Conservation (phyloP, 169 alveolate species). For the Eimeria necatrix region DNA sequence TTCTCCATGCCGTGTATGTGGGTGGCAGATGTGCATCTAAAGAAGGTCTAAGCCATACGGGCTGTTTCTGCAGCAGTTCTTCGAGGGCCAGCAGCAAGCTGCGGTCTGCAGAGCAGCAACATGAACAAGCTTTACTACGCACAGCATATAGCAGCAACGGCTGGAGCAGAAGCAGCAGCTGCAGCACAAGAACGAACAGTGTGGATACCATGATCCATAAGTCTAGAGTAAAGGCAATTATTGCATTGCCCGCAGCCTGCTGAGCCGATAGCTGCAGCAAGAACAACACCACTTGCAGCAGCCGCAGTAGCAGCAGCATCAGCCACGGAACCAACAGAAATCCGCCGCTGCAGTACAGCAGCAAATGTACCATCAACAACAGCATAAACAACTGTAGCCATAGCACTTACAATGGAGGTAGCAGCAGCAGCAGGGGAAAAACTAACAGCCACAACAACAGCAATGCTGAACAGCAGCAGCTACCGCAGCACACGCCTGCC, state of each 20-base stretch:
- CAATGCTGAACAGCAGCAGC: not conserved
- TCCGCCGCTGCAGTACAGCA: not conserved
- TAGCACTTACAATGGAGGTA: not conserved
- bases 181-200: not conserved
- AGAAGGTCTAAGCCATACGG: conserved; percentile 85
- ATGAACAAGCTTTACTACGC: not conserved
- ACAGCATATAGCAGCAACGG: conserved; percentile 23
- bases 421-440: conserved; percentile 33
- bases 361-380: not conserved
- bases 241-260: no score
- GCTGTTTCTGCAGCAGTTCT: conserved; percentile 82
- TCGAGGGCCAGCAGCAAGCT: conserved; percentile 51
- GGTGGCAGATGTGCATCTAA: conserved; percentile 83
- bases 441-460: not conserved
- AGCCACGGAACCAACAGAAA: not conserved
- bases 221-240: no score
- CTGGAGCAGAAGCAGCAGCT: not conserved
- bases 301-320: conserved; percentile 14
- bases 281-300: not conserved
- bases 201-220: not conserved
- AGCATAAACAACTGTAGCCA: not conserved
- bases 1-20: conserved; percentile 84
- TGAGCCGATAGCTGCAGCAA: no score
- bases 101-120: conserved; percentile 44
- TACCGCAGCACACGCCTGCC: not conserved